Conservation (phyloP, 2,329 filamentous ascomycete genomes). For the Endoconidiophora polonica region DNA sequence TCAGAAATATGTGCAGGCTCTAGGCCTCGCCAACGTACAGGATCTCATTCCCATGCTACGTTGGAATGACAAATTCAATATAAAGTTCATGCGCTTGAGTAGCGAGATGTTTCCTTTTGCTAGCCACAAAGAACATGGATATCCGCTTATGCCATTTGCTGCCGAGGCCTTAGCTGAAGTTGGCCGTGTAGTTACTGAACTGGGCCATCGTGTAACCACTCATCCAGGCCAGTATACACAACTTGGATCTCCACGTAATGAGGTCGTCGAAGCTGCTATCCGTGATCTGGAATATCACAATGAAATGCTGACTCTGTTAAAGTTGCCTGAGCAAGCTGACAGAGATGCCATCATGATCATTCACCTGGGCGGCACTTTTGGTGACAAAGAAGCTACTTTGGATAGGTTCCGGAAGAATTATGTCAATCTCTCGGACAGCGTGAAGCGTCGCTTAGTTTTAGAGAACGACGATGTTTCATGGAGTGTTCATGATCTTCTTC, state of each 20-base stretch:
- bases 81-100: conserved; percentile 81
- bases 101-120: conserved; percentile 97
- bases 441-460: conserved; percentile 70
- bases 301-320: conserved; percentile 64
- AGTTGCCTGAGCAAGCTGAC: conserved; percentile 60
- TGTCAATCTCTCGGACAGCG: conserved; percentile 40
- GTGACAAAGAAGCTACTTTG: conserved; percentile 66
- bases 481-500: conserved; percentile 81
- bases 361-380: conserved; percentile 83
- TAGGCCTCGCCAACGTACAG: conserved; percentile 66
- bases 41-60: conserved; percentile 74
- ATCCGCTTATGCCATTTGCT: conserved; percentile 70
- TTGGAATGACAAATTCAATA: conserved; percentile 86
- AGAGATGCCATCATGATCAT: conserved; percentile 86
- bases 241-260: conserved; percentile 61
- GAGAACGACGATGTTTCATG: conserved; percentile 92
- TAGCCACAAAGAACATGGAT: conserved; percentile 73
- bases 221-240: conserved; percentile 92
- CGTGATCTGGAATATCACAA: conserved; percentile 79
- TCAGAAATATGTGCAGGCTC: conserved; percentile 52
- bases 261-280: conserved; percentile 60
- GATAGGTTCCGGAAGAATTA: conserved; percentile 68
- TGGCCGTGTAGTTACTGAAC: conserved; percentile 57
- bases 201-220: conserved; percentile 73
- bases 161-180: conserved; percentile 59